These are phyloP conservation scores for Wallacemonas rigidus DNA, from an alignment of 208 protist species.

Conservation along the genomic window DNA sequence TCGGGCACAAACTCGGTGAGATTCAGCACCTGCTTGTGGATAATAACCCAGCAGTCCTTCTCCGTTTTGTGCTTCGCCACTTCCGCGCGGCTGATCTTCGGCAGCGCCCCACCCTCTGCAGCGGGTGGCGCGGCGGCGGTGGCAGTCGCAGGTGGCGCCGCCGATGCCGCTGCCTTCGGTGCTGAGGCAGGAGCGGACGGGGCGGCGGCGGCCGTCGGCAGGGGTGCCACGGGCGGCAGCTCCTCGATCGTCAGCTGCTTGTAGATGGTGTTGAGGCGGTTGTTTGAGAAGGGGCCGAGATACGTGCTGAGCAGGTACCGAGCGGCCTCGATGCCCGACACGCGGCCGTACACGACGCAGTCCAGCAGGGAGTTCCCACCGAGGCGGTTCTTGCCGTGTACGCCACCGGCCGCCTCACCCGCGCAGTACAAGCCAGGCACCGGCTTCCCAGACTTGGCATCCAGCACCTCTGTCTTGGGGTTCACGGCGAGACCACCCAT, in stretches of 20 bases:
- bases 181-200: not conserved
- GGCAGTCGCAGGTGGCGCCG: not conserved
- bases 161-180: conserved; percentile 7
- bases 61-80: conserved; percentile 71
- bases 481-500: conserved; percentile 94
- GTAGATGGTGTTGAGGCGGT: conserved; percentile 54
- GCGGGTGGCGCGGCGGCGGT: conserved; percentile 14
- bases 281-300: conserved; percentile 54
- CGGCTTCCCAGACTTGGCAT: conserved; percentile 23
- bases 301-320: conserved; percentile 41
- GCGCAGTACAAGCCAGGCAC: conserved; percentile 92
- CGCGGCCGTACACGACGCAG: conserved; percentile 94
- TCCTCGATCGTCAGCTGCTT: conserved; percentile 39
- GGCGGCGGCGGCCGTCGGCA: conserved; percentile 23
- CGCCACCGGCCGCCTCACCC: conserved; percentile 94
- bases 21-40: conserved; percentile 57
- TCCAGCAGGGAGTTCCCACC: conserved; percentile 96
- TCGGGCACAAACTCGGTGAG: conserved; percentile 52
- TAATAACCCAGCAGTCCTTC: conserved; percentile 58
- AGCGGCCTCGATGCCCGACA: conserved; percentile 59
- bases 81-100: conserved; percentile 46
- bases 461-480: conserved; percentile 64
- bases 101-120: conserved; percentile 10
- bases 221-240: conserved; percentile 37
- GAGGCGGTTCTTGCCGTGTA: conserved; percentile 95